Conservation (phyloP, 2,329 filamentous ascomycete species). For the Dactylellina drechsleri region DNA sequence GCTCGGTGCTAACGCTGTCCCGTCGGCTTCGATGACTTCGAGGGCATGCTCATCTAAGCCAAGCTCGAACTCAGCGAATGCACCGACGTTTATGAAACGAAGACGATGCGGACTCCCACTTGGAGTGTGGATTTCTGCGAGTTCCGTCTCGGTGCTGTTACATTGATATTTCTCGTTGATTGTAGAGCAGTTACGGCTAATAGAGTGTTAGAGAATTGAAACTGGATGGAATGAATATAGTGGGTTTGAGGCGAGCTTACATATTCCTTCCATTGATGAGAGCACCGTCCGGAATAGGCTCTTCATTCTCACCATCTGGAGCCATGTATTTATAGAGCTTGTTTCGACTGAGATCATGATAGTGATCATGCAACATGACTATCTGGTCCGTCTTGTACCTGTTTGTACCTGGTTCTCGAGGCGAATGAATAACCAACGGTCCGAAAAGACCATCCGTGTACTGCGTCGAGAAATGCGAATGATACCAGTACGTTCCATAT, state of each 20-base stretch:
- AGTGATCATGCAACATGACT: conserved; percentile 78
- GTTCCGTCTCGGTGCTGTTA: conserved; percentile 30
- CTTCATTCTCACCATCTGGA: conserved; percentile 68
- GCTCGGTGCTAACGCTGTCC: conserved; percentile 71
- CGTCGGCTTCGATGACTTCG: conserved; percentile 75
- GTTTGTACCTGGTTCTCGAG: conserved; percentile 66
- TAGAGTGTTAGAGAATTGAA: conserved; percentile 4
- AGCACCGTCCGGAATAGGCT: conserved; percentile 73
- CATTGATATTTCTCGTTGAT: conserved; percentile 52
- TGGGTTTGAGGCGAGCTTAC: conserved; percentile 8
- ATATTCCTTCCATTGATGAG: conserved; percentile 69
- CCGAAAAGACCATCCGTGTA: conserved; percentile 76
- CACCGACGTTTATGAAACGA: conserved; percentile 75
- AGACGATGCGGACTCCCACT: conserved; percentile 71
- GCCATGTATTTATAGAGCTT: conserved; percentile 69
- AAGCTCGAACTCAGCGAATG: conserved; percentile 77
- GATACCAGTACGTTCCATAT: conserved; percentile 69
- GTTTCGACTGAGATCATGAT: conserved; percentile 69
- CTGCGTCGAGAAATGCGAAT: conserved; percentile 73
- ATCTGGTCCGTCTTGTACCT: conserved; percentile 71
- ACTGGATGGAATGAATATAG: background rate
- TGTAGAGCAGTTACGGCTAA: conserved; percentile 51
- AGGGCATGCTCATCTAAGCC: conserved; percentile 73
- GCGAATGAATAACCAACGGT: conserved; percentile 73
- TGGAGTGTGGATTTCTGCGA: conserved; percentile 65